Evolutionary conservation across 2,329 filamentous ascomycete genomes (phyloP), one percentile per base, ranked within the genome.

Genomic region (Botryosphaeria dothidea): DNA sequence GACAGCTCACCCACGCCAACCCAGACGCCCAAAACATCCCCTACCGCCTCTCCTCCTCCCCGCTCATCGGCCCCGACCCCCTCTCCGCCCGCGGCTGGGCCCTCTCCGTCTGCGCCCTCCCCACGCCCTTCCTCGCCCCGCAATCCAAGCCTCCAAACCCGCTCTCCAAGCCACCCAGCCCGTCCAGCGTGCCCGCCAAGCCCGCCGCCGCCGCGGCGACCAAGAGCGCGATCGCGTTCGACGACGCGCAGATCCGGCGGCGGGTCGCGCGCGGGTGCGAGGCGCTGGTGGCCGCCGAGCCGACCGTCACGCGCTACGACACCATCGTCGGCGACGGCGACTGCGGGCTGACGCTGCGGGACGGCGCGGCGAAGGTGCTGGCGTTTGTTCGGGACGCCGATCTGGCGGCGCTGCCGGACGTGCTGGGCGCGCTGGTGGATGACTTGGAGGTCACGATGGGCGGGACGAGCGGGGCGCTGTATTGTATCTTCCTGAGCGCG

Each of bases 271-370:
- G 69, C 15, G 75, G 72, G 3, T 78, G 76, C 67, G 67, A 73
- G 13, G 71, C 76, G 4, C 77, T 87, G 7, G 77, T 87, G 62
- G 77, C 77, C 5, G 83, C 85, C 2, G 87, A 90, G 71, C 82
- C 85, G 6, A 81, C 86, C 34, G 79, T 90, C 31, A 89, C 87
- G 7, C 81, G 79, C 63, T 90, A 83, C 74, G 87, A 90, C 72
- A 93, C 91, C 0, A 85, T 93, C 9, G 91, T 94, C 38, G 92
- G 92, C 51, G 92, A 96, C 72, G 92, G 92, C 54, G 92, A 96
- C 78, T 95, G 92, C 72, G 92, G 92, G 38, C 83, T 88, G 65
- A 76, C 77, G 23, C 74, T 78, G 2, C 69, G 15, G 89, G 91
- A 63, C 91, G 91, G 4, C 81, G 95, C 75, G 4, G 72, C 75